Conservation (phyloP, 148 eudicot species). For the Chenopodium album region DNA sequence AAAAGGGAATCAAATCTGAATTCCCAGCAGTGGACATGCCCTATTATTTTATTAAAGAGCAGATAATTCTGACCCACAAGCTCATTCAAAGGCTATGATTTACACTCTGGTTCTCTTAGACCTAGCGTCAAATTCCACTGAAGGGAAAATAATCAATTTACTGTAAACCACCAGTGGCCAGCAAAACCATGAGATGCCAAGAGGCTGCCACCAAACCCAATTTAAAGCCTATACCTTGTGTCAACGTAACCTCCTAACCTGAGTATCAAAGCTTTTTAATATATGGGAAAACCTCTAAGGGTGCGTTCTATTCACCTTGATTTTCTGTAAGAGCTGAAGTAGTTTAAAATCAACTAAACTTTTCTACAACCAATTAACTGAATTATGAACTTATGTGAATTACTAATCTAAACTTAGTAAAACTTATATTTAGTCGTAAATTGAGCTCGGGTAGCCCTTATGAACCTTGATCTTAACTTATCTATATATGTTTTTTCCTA, state of each 20-base stretch:
- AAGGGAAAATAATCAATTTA: no score
- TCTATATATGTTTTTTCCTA: no score
- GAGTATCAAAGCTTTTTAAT: background rate
- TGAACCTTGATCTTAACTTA: no score
- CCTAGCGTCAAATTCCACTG: background rate
- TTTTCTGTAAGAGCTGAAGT: no score
- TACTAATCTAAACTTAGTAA: no score
- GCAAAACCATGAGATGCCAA: background rate
- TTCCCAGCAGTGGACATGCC: background rate
- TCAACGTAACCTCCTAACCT: background rate
- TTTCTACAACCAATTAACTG: no score
- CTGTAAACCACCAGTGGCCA: background rate
- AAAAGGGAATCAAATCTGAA: background rate
- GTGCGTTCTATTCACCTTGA: background rate
- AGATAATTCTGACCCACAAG: background rate
- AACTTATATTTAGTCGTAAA: no score
- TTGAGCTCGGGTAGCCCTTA: no score
- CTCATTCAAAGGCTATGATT: background rate
- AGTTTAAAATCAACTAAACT: no score
- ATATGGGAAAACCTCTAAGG: background rate
- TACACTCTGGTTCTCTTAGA: background rate
- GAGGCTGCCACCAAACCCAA: background rate
- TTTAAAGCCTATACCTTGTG: background rate
- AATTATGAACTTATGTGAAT: no score
- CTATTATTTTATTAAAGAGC: background rate